Evolutionary conservation across 1,139 yeast species (phyloP), one percentile per base, ranked within the genome.

Genomic region (Suhomyces panamericanus): DNA sequence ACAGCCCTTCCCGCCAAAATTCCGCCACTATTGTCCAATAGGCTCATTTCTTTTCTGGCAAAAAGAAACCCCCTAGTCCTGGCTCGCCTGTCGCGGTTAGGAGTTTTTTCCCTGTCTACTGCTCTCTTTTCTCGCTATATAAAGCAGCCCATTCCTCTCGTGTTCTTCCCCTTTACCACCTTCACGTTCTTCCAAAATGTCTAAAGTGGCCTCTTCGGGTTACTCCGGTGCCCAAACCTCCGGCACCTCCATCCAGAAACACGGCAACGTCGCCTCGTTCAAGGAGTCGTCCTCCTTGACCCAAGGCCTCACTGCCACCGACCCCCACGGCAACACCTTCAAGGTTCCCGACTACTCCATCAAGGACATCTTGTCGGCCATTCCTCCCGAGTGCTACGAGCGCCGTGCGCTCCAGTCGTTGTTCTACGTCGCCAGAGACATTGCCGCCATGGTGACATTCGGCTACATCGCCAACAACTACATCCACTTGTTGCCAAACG

Each of bases 301-400:
- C 29, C 44, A 58, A 20, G 58, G 58, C 27, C 57, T 70, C 47
- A 67, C 74, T n/a, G 80, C 83, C 38, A 65, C 75, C 46, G 83
- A 84, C 62, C 77, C 86, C 39, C 62, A 67, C 57, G 95, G 95
- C 31, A 71, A 81, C 45, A 80, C 73, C 47, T 87, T 85, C 63
- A 77, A 75, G 44, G 91, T 81, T 9, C 95, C 95, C 26, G 87
- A 83, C 57, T 83, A 72, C 69, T 69, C 90, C 53, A 84, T 86
- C 63, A 84, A 83, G 70, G 89, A 85, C 53, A 77, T 86, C 52
- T 69, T 86, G 57, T 77, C 77, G 46, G 87, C 83, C 35, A 86
- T 86, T 56, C 95, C 95, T 46, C 74, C 81, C 50, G 85, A 83
- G 55, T 85, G 93, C 64, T 87, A 83, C 66, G 80, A 87, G 62